phyloP scores from a whole-genome alignment of 495 filamentous ascomycete species.

The Terfezia claveryi region DNA sequence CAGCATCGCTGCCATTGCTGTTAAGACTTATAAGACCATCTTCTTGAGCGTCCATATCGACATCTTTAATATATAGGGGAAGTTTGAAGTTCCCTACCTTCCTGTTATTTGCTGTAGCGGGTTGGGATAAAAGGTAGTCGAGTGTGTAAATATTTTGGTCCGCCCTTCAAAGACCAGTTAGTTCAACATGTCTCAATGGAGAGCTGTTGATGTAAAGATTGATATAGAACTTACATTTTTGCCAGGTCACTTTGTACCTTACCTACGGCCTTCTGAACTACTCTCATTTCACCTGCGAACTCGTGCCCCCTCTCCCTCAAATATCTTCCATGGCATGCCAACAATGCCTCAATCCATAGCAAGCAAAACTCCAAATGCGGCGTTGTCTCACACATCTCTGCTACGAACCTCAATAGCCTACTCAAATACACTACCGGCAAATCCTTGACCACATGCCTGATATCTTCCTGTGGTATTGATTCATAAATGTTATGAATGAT shows the following conservation, averaged over 20 bases:
- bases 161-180: too few species aligned
- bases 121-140: too few species aligned
- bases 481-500: constrained; percentile 71
- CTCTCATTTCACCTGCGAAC: not conserved
- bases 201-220: too few species aligned
- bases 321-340: not conserved
- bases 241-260: not conserved
- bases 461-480: constrained; percentile 50
- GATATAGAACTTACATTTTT: not conserved
- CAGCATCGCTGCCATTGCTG: too few species aligned
- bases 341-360: constrained; percentile 40
- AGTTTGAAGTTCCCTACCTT: too few species aligned
- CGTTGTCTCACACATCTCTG: constrained; percentile 62
- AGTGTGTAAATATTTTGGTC: too few species aligned
- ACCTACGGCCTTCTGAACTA: not conserved
- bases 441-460: constrained; percentile 53
- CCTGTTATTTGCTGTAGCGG: too few species aligned
- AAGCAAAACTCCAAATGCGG: constrained; percentile 89
- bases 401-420: constrained; percentile 63
- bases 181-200: too few species aligned
- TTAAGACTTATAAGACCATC: too few species aligned
- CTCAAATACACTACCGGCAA: constrained; percentile 74
- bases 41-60: too few species aligned
- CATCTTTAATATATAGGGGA: too few species aligned
- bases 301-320: not conserved